These are phyloP conservation scores for Sphenostylis stenocarpa DNA, from an alignment of 306 rosid species.

Conservation along the genomic window DNA sequence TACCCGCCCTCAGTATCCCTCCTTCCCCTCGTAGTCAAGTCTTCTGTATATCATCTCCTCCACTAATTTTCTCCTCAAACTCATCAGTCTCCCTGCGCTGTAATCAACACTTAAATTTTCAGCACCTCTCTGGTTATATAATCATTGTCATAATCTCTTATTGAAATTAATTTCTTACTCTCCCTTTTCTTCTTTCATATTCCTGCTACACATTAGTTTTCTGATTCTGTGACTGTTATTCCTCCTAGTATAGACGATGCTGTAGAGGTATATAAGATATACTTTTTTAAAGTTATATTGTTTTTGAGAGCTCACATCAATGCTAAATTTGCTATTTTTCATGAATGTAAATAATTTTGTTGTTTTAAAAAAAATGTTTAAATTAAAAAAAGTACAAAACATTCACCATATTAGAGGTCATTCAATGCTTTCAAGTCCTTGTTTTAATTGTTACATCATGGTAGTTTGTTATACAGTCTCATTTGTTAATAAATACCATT, in stretches of 20 bases:
- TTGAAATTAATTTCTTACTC: neutral
- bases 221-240: neutral
- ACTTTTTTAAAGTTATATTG: neutral
- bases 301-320: neutral
- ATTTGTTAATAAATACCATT: neutral
- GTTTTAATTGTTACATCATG: neutral
- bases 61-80: neutral
- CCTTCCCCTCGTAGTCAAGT: neutral
- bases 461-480: neutral
- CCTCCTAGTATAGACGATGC: neutral
- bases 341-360: neutral
- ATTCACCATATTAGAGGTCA: neutral
- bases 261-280: neutral
- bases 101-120: neutral
- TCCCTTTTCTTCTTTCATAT: neutral
- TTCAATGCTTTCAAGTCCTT: neutral
- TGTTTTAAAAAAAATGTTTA: neutral
- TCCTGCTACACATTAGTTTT: neutral
- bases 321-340: neutral
- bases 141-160: neutral
- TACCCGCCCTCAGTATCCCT: neutral
- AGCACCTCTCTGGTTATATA: neutral
- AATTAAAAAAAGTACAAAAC: neutral
- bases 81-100: neutral
- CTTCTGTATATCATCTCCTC: neutral